Percentiles rank a stretch among this genome's conserved stretches.
phyloP scores from a whole-genome alignment of 164 flowering plant genomes.

The Tinospora cordifolia region DNA sequence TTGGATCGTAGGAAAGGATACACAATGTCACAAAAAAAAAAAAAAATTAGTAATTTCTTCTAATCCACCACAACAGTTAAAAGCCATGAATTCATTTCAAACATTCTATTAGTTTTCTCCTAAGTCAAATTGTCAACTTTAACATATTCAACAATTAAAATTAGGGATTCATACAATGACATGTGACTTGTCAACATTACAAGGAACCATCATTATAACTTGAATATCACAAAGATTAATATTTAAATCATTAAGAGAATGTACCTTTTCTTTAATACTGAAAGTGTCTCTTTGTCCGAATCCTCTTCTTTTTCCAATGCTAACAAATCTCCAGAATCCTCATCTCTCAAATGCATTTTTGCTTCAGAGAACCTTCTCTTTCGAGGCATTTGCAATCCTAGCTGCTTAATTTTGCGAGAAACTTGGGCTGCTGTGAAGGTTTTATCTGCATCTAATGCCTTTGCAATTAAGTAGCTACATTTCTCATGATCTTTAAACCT shows the following conservation, averaged over 20 bases:
- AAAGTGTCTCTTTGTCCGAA: slow-evolving; percentile 58
- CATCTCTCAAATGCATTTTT: slow-evolving; percentile 27
- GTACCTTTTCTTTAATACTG: slow-evolving; percentile 39
- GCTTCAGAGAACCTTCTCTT: slow-evolving; percentile 24
- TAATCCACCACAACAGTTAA: too few relatives aligned
- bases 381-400: slow-evolving; percentile 51
- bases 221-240: neutral
- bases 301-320: slow-evolving; percentile 22
- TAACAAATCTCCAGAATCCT: slow-evolving; percentile 21
- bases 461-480: slow-evolving; percentile 83
- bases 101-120: too few relatives aligned
- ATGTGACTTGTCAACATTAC: neutral
- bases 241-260: neutral
- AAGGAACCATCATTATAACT: slow-evolving; percentile 1
- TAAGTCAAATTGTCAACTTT: too few relatives aligned
- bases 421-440: slow-evolving; percentile 57
- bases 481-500: slow-evolving; percentile 76
- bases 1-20: too few relatives aligned
- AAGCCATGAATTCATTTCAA: too few relatives aligned
- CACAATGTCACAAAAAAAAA: too few relatives aligned
- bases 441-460: slow-evolving; percentile 53
- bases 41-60: too few relatives aligned
- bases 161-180: neutral
- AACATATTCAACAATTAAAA: too few relatives aligned
- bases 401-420: slow-evolving; percentile 72